Evolutionary conservation across 139 green algal species (phyloP), one percentile per base, ranked within the genome.

Genomic region (Monoraphidium neglectum): DNA sequence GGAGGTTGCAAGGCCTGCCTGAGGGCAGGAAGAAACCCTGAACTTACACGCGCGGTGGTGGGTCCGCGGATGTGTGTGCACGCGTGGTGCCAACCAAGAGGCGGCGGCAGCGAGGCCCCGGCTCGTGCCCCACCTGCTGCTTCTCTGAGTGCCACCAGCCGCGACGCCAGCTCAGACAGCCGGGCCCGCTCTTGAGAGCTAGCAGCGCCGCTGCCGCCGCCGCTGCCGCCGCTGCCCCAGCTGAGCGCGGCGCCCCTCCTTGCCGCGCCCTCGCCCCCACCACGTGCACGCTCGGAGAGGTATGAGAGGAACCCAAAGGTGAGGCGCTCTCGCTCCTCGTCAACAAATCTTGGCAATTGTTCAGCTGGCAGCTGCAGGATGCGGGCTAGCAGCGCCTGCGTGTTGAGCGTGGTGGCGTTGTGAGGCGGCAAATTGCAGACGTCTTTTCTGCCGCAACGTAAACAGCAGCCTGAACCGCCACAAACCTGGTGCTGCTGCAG

Each of bases 101-200:
- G 26, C 8, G 10, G 13, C 63, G 32, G 63, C 63, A 32, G 37
- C 8, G 24, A 12, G 8, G 33, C 33, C 12, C 57, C 10, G 57
- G 10, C 6, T 6, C 32, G 57, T 13, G 15, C 26, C 64, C 23
- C 40, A 72, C 66, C 66, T 47, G 72, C 72, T 35, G 68, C 57
- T 21, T 77, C 72, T 46, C 70, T 77, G 30, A 77, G 32, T 6
- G 60, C 46, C 5, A 70, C 59, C n/a, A 77, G 60, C 30, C 62
- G 72, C 2, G 72, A 57, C 49, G 72, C 72, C 13, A 77, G 43
- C 8, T 70, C 32, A 13, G 60, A 24, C 35, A 77, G 46, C 30
- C 54, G 40, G 59, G 68, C 57, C 16, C 47, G 1, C 13, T 16
- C 23, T 12, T 3, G 13, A 6, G 21, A 6, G 21, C 13, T 68